These are phyloP conservation scores for Verticillium zaregamsianum DNA, from an alignment of 2,329 filamentous ascomycete species.

Conservation along the genomic window DNA sequence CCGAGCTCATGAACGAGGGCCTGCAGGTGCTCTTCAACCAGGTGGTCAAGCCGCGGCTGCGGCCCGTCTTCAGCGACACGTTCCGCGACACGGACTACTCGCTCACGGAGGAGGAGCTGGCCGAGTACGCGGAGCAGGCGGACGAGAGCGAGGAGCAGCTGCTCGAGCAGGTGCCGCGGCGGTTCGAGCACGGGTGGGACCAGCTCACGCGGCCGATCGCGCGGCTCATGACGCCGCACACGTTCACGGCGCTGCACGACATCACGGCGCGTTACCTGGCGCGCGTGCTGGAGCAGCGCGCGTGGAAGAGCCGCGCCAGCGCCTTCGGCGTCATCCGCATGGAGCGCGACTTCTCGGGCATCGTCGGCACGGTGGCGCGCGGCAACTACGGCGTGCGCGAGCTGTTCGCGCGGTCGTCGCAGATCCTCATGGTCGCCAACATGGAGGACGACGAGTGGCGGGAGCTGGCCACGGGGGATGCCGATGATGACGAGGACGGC, in stretches of 20 bases:
- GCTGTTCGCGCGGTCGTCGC: slow-evolving; percentile 68
- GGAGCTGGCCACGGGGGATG: slow-evolving; percentile 48
- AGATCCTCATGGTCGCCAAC: slow-evolving; percentile 82
- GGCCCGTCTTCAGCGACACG: slow-evolving; percentile 78
- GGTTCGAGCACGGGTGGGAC: slow-evolving; percentile 84
- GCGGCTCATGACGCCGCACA: slow-evolving; percentile 74
- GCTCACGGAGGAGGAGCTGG: slow-evolving; percentile 57
- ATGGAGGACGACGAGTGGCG: slow-evolving; percentile 98
- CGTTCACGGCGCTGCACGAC: slow-evolving; percentile 72
- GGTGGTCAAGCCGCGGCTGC: slow-evolving; percentile 78
- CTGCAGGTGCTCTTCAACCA: slow-evolving; percentile 83
- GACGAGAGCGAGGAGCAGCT: slow-evolving; percentile 50
- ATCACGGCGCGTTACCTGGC: slow-evolving; percentile 71
- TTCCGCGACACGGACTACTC: slow-evolving; percentile 92
- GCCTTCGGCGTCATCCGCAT: slow-evolving; percentile 77
- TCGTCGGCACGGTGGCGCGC: slow-evolving; percentile 63
- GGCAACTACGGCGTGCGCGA: slow-evolving; percentile 77
- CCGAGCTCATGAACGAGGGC: slow-evolving; percentile 78
- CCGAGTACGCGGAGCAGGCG: slow-evolving; percentile 49
- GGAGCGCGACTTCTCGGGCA: slow-evolving; percentile 76
- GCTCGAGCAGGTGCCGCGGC: slow-evolving; percentile 66
- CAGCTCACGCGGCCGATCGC: slow-evolving; percentile 79
- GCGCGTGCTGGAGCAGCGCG: slow-evolving; percentile 78
- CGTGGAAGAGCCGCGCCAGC: slow-evolving; percentile 77
- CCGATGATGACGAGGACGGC: slow-evolving; percentile 40